These are phyloP conservation scores for Waltergamsia citrina DNA, from an alignment of 2,329 filamentous ascomycete species.

Conservation along the genomic window DNA sequence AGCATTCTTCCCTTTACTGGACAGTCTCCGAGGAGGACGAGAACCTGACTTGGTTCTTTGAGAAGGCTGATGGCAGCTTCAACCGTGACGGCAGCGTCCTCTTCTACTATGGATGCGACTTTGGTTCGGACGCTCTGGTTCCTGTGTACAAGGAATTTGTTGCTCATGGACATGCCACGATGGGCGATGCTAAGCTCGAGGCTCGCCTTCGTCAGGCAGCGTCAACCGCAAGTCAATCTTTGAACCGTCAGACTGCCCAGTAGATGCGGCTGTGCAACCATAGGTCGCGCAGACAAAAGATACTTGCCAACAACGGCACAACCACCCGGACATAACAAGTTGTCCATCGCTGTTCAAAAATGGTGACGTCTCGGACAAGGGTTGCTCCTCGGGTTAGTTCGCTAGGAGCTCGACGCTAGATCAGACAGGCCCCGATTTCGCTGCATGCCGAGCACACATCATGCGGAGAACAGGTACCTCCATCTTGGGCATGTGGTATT, in stretches of 20 bases:
- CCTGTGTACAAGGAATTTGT: constrained; percentile 80
- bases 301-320: background rate
- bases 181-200: constrained; percentile 82
- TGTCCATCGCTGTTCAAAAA: too few relatives aligned
- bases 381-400: too few relatives aligned
- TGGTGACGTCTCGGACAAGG: too few relatives aligned
- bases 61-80: constrained; percentile 90
- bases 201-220: constrained; percentile 74
- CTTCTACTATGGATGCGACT: constrained; percentile 91
- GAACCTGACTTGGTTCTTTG: constrained; percentile 96
- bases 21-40: constrained; percentile 95
- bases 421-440: too few relatives aligned
- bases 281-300: background rate
- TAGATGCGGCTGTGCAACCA: background rate
- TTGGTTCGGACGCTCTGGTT: constrained; percentile 64
- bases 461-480: too few relatives aligned
- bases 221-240: constrained; percentile 51
- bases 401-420: too few relatives aligned
- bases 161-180: constrained; percentile 73
- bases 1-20: constrained; percentile 86
- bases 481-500: too few relatives aligned
- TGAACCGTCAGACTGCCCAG: constrained; percentile 14
- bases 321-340: too few relatives aligned
- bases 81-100: constrained; percentile 79
- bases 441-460: too few relatives aligned